A percentile compares a stretch with the other conserved stretches of the same genome.
Evolutionary conservation across 768 basidiomycete species (phyloP).

Genomic region (Tricholoma matsutake): DNA sequence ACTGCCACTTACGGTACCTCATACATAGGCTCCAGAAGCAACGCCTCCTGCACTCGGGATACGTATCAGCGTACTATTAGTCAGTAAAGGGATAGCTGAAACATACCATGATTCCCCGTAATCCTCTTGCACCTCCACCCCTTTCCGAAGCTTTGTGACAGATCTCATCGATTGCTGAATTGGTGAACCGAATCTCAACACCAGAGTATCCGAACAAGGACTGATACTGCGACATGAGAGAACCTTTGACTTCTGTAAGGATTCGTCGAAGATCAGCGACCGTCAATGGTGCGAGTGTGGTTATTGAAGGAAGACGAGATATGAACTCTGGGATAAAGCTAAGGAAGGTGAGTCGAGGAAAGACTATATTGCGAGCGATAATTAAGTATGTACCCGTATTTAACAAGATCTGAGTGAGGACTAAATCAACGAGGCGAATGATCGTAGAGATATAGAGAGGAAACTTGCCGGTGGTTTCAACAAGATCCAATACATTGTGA

Average conservation of each 20-base stretch:
- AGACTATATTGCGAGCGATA: background rate
- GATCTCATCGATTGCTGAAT: conserved; percentile 74
- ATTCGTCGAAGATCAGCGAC: conserved; percentile 84
- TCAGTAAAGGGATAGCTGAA: background rate
- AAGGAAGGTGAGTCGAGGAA: conserved; percentile 6
- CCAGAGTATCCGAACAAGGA: conserved; percentile 82
- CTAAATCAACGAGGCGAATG: background rate
- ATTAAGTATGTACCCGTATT: conserved; percentile 60
- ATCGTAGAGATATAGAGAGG: background rate
- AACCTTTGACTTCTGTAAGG: conserved; percentile 88
- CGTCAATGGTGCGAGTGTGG: conserved; percentile 77
- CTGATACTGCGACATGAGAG: conserved; percentile 86
- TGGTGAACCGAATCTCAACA: conserved; percentile 85
- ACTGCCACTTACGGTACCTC: conserved; percentile 77
- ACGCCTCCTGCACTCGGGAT: conserved; percentile 53
- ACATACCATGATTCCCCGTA: conserved; percentile 83
- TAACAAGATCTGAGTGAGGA: conserved; percentile 60
- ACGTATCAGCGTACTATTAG: background rate
- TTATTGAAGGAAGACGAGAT: conserved; percentile 89
- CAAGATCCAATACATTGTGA: conserved; percentile 58
- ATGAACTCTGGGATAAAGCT: conserved; percentile 96
- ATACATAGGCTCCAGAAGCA: conserved; percentile 90
- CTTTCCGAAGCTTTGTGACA: conserved; percentile 74
- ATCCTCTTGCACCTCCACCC: conserved; percentile 87
- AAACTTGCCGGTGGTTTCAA: conserved; percentile 63